Base-by-base conservation (phyloP, 176 grass and related monocot species). In the Musa schizocarpa region DNA sequence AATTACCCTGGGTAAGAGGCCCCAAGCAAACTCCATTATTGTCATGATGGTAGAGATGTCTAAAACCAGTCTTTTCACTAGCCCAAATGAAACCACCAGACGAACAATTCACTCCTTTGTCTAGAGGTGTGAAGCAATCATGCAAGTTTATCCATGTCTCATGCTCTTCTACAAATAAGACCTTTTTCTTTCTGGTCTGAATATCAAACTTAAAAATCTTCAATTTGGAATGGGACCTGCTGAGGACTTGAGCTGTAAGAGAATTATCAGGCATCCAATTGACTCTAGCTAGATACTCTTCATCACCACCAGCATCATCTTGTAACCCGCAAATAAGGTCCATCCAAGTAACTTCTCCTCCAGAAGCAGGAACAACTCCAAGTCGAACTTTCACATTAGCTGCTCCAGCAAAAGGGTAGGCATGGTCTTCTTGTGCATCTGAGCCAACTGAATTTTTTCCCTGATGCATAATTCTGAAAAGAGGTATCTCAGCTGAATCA, bases 381-480 rank as follows among this genome's bases (percentile, higher is more conserved):
- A 99, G 78, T 29, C 86, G 86, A 55, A 99, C 88, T 83, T 87
- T 95, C 58, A 86, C 91, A 84, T 99, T 99, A 77, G 88, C 83
- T 85, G 91, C 88, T 50, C 96, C 96, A 54, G 96, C 81, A 82
- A 99, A 99, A 53, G 96, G 96, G 84, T 99, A 99, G 23, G 96
- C 84, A 75, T 99, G 91, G 58, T 95, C 91, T 87, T 99, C 96
- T 82, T 99, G 88, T 81, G 96, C 82, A 87, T 99, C 82, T 71
- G 74, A 66, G 64, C 91, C 88, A 71, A 89, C 88, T 84, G 21
- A 91, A 78, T 22, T 82, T 89, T 99, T 99, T 8, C 96, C 96
- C 83, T 99, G 96, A 76, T 99, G 96, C 96, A 92, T 95, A 78
- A 99, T 99, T 89, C 91, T 93, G 76, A 89, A 99, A 48, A 95